Evolutionary conservation across 768 basidiomycete genomes (phyloP), one percentile per base, ranked within the genome.

Genomic region (Auricularia cornea): DNA sequence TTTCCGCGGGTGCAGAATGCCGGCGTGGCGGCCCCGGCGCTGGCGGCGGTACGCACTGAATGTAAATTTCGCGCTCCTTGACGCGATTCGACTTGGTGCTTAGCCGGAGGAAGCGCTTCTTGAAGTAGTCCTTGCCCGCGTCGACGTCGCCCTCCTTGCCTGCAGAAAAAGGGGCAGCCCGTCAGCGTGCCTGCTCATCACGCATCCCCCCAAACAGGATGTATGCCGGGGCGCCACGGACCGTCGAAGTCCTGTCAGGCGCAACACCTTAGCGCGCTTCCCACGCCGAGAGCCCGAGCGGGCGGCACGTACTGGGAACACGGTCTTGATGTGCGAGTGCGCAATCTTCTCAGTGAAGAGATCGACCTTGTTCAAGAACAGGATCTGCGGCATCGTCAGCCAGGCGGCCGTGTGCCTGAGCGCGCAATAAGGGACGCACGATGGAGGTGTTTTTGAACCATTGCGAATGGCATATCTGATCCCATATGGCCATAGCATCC

Each of bases 401-500:
- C n/a, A n/a, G n/a, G n/a, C n/a, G n/a, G n/a, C n/a, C 44, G 38
- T 20, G 26, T 63, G 33, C 23, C 18, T 61, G n/a, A 38, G 28
- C n/a, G 51, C 32, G 64, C 29, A 20, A 63, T 54, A 31, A 8
- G 48, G 65, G 74, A 62, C 33, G 14, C 66, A 94, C 94, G 62
- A 97, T 92, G 11, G 92, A 94, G 0, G 94, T 95, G 66, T 89
- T 84, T 75, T 91, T 90, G 78, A 97, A 97, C 94, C 94, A 97
- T 67, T 95, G 93, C 11, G 93, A 95, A 73, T 97, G 93, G 76
- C 93, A 95, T 82, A 98, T 95, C 48, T 93, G 94, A 69, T 98
- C 94, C 89, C 94, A 98, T 59, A 98, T 92, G n/a, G 92, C 92
- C 87, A 98, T 90, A 1, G 94, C 92, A 67, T 98, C 94, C 78